A percentile compares a stretch with the other conserved stretches of the same genome.
Conservation (phyloP, 2,329 filamentous ascomycete species). For the Cyphellophora europaea region DNA sequence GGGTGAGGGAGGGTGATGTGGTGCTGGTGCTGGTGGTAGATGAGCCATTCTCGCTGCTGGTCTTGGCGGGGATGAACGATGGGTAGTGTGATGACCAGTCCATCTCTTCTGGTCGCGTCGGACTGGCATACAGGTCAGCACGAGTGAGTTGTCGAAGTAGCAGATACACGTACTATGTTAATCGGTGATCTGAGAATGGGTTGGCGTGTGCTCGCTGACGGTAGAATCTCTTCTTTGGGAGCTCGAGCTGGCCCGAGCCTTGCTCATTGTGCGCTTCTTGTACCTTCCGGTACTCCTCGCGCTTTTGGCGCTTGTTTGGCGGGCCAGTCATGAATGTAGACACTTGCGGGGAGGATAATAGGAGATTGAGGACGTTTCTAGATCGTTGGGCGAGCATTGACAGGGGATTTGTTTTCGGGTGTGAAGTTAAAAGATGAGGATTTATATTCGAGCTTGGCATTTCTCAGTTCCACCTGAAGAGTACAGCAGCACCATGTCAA, state of each 20-base stretch:
- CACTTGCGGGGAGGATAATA: no score
- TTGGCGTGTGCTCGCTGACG: constrained; percentile 95
- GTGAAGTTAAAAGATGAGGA: no score
- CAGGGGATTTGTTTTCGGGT: no score
- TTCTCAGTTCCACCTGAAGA: no score
- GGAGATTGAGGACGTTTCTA: no score
- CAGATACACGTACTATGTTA: constrained; percentile 63
- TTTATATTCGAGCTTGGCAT: not conserved
- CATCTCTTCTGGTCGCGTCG: constrained; percentile 70
- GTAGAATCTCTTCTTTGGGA: constrained; percentile 94
- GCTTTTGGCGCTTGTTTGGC: constrained; percentile 54
- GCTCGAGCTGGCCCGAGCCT: constrained; percentile 34
- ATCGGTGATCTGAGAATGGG: constrained; percentile 87
- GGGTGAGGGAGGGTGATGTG: constrained; percentile 20
- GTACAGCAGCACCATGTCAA: no score
- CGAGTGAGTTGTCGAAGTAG: constrained; percentile 1
- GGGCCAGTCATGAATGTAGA: constrained; percentile 24
- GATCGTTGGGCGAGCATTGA: no score
- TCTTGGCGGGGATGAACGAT: constrained; percentile 47
- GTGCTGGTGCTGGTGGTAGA: not conserved
- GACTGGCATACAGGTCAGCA: constrained; percentile 42
- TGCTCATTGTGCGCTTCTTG: constrained; percentile 15
- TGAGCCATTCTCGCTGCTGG: constrained; percentile 5
- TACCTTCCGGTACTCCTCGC: constrained; percentile 50
- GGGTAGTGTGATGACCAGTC: constrained; percentile 85